phyloP scores from a whole-genome alignment of 2,329 filamentous ascomycete genomes.

The Chalara sp. region DNA sequence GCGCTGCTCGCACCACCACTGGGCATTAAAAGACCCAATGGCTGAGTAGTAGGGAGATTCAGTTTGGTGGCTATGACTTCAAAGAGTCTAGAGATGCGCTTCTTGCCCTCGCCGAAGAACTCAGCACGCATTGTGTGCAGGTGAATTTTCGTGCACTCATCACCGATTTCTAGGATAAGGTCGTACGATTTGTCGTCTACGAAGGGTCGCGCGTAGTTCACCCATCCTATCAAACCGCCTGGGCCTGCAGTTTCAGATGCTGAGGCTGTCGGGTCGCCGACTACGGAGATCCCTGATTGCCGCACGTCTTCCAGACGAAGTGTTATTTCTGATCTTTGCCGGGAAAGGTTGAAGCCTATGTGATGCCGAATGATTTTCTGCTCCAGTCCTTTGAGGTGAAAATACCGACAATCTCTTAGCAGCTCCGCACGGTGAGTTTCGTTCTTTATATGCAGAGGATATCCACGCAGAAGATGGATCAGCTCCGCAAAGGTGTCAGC shows the following conservation, averaged over 20 bases:
- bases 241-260: constrained; percentile 5
- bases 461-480: constrained; percentile 74
- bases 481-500: constrained; percentile 82
- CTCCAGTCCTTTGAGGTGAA: constrained; percentile 86
- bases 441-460: constrained; percentile 69
- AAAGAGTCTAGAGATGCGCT: constrained; percentile 65
- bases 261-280: constrained; percentile 35
- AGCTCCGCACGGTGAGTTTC: constrained; percentile 72
- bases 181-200: constrained; percentile 70
- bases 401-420: constrained; percentile 83
- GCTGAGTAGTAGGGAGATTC: constrained; percentile 55
- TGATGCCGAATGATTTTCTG: constrained; percentile 75
- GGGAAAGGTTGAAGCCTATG: constrained; percentile 67
- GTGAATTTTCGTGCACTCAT: constrained; percentile 55
- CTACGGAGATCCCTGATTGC: constrained; percentile 72
- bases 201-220: constrained; percentile 78
- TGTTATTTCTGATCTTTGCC: constrained; percentile 66
- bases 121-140: constrained; percentile 52
- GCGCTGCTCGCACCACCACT: constrained; percentile 55
- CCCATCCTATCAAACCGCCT: constrained; percentile 40
- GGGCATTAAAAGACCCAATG: constrained; percentile 61
- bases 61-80: constrained; percentile 79
- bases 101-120: constrained; percentile 66
- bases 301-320: constrained; percentile 82
- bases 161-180: constrained; percentile 73